Conservation (phyloP, 305 asterid species). For the Rubia balearica region DNA sequence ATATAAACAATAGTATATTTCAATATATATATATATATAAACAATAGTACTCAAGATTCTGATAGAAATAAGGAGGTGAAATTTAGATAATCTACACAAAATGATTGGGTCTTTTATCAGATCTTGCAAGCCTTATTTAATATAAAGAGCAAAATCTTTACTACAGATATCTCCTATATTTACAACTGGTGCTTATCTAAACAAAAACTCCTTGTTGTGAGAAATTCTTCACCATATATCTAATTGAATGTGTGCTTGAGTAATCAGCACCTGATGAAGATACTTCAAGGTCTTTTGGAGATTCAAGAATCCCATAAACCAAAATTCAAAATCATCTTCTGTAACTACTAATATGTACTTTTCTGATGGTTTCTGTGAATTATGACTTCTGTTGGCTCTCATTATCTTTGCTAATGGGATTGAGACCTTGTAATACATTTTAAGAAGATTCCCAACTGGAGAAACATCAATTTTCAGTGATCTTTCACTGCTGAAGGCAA, state of each 20-base stretch:
- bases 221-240: background rate
- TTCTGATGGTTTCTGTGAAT: background rate
- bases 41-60: too few species aligned
- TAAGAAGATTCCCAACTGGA: slow-evolving; percentile 27
- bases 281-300: slow-evolving; percentile 10
- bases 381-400: background rate
- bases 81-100: too few species aligned
- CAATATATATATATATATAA: too few species aligned
- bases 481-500: slow-evolving; percentile 64
- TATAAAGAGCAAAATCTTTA: background rate
- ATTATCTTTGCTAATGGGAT: slow-evolving; percentile 9
- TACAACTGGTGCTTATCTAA: background rate
- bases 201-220: background rate
- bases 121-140: too few species aligned
- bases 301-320: slow-evolving; percentile 20
- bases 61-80: too few species aligned
- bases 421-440: slow-evolving; percentile 40
- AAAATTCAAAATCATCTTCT: slow-evolving; percentile 11
- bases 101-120: too few species aligned
- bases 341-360: slow-evolving; percentile 17
- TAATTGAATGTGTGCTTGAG: background rate
- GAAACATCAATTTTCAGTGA: slow-evolving; percentile 19
- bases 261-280: background rate
- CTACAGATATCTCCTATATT: background rate
- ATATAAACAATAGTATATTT: too few species aligned